Conservation (phyloP, 2,329 filamentous ascomycete species). For the Albifimbria verrucaria region DNA sequence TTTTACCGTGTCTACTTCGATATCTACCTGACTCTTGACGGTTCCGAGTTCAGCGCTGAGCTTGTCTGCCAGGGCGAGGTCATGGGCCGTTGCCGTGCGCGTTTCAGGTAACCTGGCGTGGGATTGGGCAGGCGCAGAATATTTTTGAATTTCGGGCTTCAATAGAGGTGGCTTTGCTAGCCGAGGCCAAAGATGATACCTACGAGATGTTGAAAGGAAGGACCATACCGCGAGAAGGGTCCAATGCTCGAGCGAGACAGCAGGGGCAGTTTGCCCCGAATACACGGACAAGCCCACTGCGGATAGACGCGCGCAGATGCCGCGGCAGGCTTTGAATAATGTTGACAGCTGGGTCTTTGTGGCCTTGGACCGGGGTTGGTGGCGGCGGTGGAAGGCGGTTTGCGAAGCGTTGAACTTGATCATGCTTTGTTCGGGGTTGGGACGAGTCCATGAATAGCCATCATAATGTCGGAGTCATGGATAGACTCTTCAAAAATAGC, state of each 20-base stretch:
- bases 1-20: slow-evolving; percentile 84
- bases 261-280: too few species aligned
- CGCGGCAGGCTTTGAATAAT: neutral
- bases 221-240: neutral
- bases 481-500: neutral
- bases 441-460: neutral
- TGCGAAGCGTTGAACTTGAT: neutral
- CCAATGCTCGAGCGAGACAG: too few species aligned
- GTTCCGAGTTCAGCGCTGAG: slow-evolving; percentile 96
- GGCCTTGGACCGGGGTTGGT: neutral
- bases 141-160: neutral
- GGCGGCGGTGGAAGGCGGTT: neutral
- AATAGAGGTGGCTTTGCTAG: slow-evolving; percentile 1
- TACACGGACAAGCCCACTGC: too few species aligned
- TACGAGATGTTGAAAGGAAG: neutral
- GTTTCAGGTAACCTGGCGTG: slow-evolving; percentile 60
- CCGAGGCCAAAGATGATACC: slow-evolving; percentile 1
- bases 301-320: neutral
- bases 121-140: slow-evolving; percentile 8
- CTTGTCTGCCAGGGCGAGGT: slow-evolving; percentile 98
- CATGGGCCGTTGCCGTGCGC: slow-evolving; percentile 92
- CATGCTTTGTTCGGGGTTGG: neutral
- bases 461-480: neutral
- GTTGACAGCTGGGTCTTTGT: neutral
- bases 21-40: slow-evolving; percentile 90